Percentiles rank a stretch among this genome's conserved stretches.
Conservation (phyloP, 495 filamentous ascomycete species). For the Penicillium subrubescens region DNA sequence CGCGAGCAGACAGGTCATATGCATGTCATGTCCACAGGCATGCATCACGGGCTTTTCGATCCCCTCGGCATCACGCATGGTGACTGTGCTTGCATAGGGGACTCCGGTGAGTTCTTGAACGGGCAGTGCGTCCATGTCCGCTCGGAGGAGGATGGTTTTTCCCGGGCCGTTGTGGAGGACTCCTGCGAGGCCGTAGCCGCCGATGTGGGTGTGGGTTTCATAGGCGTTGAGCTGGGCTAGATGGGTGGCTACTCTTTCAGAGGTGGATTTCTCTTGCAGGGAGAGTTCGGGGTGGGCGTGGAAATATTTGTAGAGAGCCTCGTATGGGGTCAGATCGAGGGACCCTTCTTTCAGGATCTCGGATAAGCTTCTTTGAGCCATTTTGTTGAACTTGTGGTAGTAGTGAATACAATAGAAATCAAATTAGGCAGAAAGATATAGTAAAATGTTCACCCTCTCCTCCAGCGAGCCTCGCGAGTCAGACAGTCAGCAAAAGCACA, state of each 20-base stretch:
- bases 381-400: conserved; percentile 6
- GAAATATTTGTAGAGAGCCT: conserved; percentile 56
- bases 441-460: background rate
- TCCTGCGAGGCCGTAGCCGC: conserved; percentile 50
- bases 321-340: conserved; percentile 44
- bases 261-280: conserved; percentile 51
- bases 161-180: conserved; percentile 50
- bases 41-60: conserved; percentile 55
- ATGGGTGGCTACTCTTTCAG: conserved; percentile 42
- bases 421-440: background rate
- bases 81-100: conserved; percentile 48
- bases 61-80: conserved; percentile 44
- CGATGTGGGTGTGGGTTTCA: conserved; percentile 48
- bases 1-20: conserved; percentile 55
- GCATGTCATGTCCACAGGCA: conserved; percentile 61
- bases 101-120: conserved; percentile 53
- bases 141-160: conserved; percentile 52
- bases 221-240: conserved; percentile 32
- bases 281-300: conserved; percentile 62
- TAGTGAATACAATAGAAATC: background rate
- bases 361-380: conserved; percentile 28
- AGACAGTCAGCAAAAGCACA: background rate
- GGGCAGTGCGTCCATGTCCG: conserved; percentile 57
- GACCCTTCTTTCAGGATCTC: conserved; percentile 19
- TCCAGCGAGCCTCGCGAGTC: background rate